These are phyloP conservation scores for Simplicillium sp. DNA, from an alignment of 2,329 filamentous ascomycete species.

Conservation along the genomic window DNA sequence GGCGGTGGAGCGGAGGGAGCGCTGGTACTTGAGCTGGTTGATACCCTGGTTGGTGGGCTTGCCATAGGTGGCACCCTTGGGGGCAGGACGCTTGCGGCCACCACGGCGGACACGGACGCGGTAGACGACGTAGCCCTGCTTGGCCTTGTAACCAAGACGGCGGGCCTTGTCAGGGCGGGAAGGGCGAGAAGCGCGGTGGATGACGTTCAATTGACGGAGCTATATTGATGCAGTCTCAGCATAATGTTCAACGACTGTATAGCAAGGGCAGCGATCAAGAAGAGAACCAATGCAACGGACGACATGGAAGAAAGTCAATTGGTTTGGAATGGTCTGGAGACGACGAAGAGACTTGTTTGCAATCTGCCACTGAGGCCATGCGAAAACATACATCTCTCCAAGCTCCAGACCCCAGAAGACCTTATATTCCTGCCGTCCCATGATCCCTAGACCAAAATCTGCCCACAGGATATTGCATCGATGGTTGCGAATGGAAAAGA, in stretches of 20 bases:
- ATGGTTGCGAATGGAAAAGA: neutral
- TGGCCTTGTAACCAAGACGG: constrained; percentile 99
- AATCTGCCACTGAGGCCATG: constrained; percentile 1
- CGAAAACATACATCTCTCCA: too few relatives aligned
- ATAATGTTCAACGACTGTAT: constrained; percentile 99
- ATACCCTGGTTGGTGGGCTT: constrained; percentile 99
- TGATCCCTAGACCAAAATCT: neutral
- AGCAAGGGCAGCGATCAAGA: constrained; percentile 40
- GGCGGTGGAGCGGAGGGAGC: constrained; percentile 92
- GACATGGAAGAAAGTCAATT: constrained; percentile 24
- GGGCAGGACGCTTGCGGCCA: constrained; percentile 93
- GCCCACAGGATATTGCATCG: too few relatives aligned
- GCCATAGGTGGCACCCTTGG: constrained; percentile 99
- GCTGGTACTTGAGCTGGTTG: constrained; percentile 99
- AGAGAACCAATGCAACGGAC: too few relatives aligned
- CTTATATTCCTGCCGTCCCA: neutral
- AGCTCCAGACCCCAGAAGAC: too few relatives aligned
- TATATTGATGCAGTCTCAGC: constrained; percentile 99
- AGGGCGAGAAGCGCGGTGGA: constrained; percentile 96
- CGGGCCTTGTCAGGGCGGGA: constrained; percentile 99
- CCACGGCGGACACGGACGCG: constrained; percentile 95
- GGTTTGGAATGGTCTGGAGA: too few relatives aligned
- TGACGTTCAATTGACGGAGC: constrained; percentile 99
- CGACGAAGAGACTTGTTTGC: constrained; percentile 13
- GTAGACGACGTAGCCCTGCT: constrained; percentile 99